Evolutionary conservation across 2,329 filamentous ascomycete species (phyloP), one percentile per base, ranked within the genome.

Genomic region (Aspergillus ochraceoroseus): DNA sequence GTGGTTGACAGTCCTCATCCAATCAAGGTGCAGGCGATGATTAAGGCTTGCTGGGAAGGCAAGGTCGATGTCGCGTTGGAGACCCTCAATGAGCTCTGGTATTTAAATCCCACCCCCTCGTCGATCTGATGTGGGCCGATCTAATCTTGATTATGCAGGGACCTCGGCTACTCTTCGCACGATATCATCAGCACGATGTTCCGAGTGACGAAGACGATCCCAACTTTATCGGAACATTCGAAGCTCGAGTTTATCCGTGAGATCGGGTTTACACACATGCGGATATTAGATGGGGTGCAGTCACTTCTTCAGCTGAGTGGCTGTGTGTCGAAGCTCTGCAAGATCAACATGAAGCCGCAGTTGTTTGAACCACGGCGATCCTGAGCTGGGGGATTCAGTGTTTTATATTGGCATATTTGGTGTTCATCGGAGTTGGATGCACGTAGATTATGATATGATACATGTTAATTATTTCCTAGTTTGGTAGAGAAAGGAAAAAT

Each of bases 101-200:
- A 63, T 50, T 67, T 57, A 7, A 25, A 5, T 5, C 13, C n/a
- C 27, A 27, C 8, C n/a, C n/a, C n/a, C n/a, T n/a, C n/a, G n/a
- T n/a, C n/a, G n/a, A n/a, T n/a, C n/a, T n/a, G n/a, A n/a, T n/a
- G n/a, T n/a, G n/a, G n/a, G n/a, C n/a, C n/a, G n/a, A n/a, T 38
- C 19, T 32, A 35, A 43, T 27, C 3, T 29, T 13, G 7, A n/a
- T n/a, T 26, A 3, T 7, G n/a, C 41, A 76, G 74, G 76, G 80
- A 84, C 46, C 71, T 96, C 45, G 92, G 92, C 9, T 98, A 98
- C 70, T 95, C 87, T n/a, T 94, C 87, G 55, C 90, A 98, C 70
- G 92, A 98, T 65, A 95, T 98, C 55, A 94, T 98, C 65, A 94
- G 85, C 68, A 98, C 90, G 47, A 98, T 98, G 92, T 96, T 98